phyloP scores from a whole-genome alignment of 805 yeast species.

The Candida piceae region DNA sequence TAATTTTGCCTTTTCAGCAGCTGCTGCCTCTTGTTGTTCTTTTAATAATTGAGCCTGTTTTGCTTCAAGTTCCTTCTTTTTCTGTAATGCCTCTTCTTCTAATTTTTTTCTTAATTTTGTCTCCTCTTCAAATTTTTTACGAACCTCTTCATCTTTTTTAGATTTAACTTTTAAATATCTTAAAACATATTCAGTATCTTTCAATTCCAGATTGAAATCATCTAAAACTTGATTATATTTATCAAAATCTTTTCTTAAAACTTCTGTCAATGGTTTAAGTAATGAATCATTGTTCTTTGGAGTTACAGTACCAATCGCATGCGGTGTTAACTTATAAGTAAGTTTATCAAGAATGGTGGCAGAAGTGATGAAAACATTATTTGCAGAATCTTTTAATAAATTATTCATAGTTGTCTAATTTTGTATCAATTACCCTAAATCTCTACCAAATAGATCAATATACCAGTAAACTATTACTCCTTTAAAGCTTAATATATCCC shows the following conservation, averaged over 20 bases:
- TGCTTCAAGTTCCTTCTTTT: slow-evolving; percentile 13
- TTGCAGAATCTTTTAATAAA: slow-evolving; percentile 26
- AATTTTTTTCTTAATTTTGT: slow-evolving; percentile 15
- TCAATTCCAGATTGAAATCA: slow-evolving; percentile 24
- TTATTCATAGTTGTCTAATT: slow-evolving; percentile 17
- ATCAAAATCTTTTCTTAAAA: slow-evolving; percentile 22
- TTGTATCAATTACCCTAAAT: too few species aligned
- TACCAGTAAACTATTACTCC: too few species aligned
- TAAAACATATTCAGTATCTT: slow-evolving; percentile 25
- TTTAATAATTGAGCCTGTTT: slow-evolving; percentile 11
- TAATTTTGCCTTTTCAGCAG: slow-evolving; percentile 4
- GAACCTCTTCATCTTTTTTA: slow-evolving; percentile 23
- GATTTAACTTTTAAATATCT: slow-evolving; percentile 23
- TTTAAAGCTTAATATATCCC: too few species aligned
- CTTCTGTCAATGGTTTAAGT: slow-evolving; percentile 21
- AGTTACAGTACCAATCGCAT: slow-evolving; percentile 22
- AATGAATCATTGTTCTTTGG: slow-evolving; percentile 28
- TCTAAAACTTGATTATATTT: slow-evolving; percentile 27
- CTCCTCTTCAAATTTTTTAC: slow-evolving; percentile 20
- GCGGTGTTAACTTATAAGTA: slow-evolving; percentile 21
- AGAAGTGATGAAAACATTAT: slow-evolving; percentile 29
- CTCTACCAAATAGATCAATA: too few species aligned
- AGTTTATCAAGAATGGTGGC: slow-evolving; percentile 29
- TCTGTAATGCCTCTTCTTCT: slow-evolving; percentile 17
- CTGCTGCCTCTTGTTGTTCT: slow-evolving; percentile 9